Evolutionary conservation across 345 rosid species (phyloP), one percentile per base, ranked within the genome.

Genomic region (Bruguiera parviflora): DNA sequence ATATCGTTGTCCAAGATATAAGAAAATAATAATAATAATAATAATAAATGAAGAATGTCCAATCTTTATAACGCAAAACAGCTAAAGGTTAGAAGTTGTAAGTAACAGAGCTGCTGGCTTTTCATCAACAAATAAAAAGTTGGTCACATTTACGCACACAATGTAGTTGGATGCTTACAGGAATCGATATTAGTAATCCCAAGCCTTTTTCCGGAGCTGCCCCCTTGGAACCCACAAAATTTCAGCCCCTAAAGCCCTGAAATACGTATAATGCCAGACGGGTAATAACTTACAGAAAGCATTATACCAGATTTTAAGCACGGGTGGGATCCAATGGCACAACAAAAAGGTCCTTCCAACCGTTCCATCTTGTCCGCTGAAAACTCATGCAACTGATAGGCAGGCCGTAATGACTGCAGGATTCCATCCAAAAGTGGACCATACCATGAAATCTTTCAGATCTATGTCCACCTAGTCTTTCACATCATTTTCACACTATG

Each of bases 401-500:
- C 22, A 53, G 39, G 16, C 43, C 39, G 39, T 70, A n/a, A 53
- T 27, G 46, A 35, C 59, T 35, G 58, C 29, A 53, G 65, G 61
- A 67, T 59, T 51, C 58, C 52, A 25, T 21, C 7, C 49, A 72
- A 58, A 53, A 63, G 58, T 47, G 39, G 63, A 72, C 49, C 20
- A 63, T 2, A 31, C 66, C 76, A 64, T 29, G 27, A 70, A 60
- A 72, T 58, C 22, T 24, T 22, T 61, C 73, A 47, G 62, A 18
- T 9, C 18, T 13, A 58, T 58, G 8, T 47, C 71, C 51, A 37
- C 58, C 47, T 52, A 71, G 28, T 64, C 11, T 21, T 47, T 53
- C 22, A 33, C 13, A 10, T 22, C 20, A 32, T 18, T 56, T 32
- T 13, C 22, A 27, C 13, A 27, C 65, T 82, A 87, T 25, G 84